Evolutionary conservation across 73 alveolate genomes (phyloP).

Genomic region (Paramecium pentaurelia): DNA sequence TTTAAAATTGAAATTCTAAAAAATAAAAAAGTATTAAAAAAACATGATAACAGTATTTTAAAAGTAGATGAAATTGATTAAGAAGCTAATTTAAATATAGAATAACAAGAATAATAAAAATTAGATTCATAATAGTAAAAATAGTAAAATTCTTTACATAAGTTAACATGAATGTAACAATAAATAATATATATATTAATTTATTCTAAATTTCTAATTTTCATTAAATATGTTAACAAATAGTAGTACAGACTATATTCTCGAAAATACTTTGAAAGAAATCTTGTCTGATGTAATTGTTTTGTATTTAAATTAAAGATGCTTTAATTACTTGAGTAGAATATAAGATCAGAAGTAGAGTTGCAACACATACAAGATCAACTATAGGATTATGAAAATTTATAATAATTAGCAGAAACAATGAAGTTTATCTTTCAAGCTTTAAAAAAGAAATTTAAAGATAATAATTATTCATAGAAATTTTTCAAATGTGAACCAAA

Average conservation of each 20-base stretch:
- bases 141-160: not conserved
- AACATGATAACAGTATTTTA: not conserved
- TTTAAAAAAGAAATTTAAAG: not conserved
- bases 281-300: not conserved
- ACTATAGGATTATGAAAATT: not conserved
- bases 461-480: not conserved
- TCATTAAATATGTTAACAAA: not conserved
- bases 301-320: not conserved
- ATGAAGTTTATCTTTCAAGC: not conserved
- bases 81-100: not conserved
- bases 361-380: not conserved
- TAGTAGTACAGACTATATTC: not conserved
- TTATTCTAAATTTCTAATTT: not conserved
- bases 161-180: not conserved
- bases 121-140: not conserved
- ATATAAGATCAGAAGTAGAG: not conserved
- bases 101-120: not conserved
- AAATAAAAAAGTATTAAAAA: not conserved
- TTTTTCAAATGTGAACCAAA: constrained; percentile 30
- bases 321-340: not conserved
- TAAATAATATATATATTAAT: not conserved
- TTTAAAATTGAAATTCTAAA: not conserved
- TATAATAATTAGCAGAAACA: not conserved
- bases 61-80: constrained; percentile 24
- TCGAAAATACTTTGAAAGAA: not conserved